These are phyloP conservation scores for Aspergillus quadrilineatus DNA, from an alignment of 2,329 filamentous ascomycete species.

Conservation along the genomic window DNA sequence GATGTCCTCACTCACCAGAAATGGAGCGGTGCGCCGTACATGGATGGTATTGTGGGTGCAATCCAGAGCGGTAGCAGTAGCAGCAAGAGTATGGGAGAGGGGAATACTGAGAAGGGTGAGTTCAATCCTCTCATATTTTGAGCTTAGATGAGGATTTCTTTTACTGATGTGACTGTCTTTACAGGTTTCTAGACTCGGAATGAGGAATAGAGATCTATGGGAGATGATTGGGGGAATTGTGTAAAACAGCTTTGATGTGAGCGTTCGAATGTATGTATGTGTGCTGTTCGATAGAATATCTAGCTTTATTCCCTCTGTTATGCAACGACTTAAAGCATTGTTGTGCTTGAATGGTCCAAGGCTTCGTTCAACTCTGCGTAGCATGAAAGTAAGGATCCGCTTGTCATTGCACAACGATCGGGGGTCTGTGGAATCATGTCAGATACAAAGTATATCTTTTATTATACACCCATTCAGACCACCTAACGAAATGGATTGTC, in stretches of 20 bases:
- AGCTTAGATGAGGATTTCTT: neutral
- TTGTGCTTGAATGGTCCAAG: too few species aligned
- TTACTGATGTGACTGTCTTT: neutral
- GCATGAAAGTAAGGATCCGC: too few species aligned
- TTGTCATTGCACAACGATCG: too few species aligned
- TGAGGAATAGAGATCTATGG: neutral
- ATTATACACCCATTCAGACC: too few species aligned
- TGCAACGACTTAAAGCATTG: neutral
- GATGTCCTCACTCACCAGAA: slow-evolving; percentile 96
- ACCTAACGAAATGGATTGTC: neutral
- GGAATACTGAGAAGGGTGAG: slow-evolving; percentile 71
- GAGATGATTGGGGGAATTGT: neutral
- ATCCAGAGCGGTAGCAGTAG: slow-evolving; percentile 90
- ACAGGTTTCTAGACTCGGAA: neutral
- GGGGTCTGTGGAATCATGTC: too few species aligned
- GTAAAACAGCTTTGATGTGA: neutral
- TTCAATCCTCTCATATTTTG: neutral
- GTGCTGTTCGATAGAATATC: neutral
- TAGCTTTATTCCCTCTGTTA: neutral
- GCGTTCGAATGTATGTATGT: neutral
- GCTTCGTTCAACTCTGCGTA: too few species aligned
- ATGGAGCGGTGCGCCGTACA: slow-evolving; percentile 67
- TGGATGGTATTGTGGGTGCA: slow-evolving; percentile 84
- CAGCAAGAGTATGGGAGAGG: slow-evolving; percentile 91
- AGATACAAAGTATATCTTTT: too few species aligned